Base-by-base conservation (phyloP, 495 filamentous ascomycete genomes). In the Penicillium diatomitis region DNA sequence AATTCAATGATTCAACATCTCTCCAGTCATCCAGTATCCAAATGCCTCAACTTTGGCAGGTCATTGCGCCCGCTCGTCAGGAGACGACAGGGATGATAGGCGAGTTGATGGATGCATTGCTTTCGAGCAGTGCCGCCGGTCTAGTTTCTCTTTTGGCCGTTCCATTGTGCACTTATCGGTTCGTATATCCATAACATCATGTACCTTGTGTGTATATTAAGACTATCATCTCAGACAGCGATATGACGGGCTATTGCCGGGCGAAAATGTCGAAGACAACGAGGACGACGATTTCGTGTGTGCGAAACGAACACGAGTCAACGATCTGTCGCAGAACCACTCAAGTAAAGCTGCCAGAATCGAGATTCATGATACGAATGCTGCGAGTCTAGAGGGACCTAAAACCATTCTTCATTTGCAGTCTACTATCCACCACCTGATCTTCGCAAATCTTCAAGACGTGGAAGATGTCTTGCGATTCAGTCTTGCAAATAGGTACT, bases 191-290 rank as follows among this genome's bases (percentile, higher is more conserved):
- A 9, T 5, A 35, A 8, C 33, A 33, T 4, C 36, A 10, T 5
- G 38, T 4, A 7, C 6, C 11, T 38, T 28, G 4, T 3, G 35
- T 3, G 12, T 33, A 5, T 4, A n/a, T 28, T 38, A 47, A 38
- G 27, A 33, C 9, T 3, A 2, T 42, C 2, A 29, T 30, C 5
- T 10, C 8, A 54, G 51, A 4, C 27, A 44, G 8, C 45, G 50
- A 12, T 44, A 41, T 6, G 27, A 52, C 2, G 49, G 51, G 8
- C 29, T 52, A 6, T 7, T 40, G 2, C 54, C 49, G 6, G 54
- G 54, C 4, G 54, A 56, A 34, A 56, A 56, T n/a, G 32, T 51
- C 20, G 54, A 52, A 49, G 54, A 56, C 7, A 46, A 35, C 7
- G 49, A 56, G 33, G 49, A 52, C 10, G 54, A 43, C 11, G 49